Conservation (phyloP, 1,139 yeast species). For the Komagataea norvegica region DNA sequence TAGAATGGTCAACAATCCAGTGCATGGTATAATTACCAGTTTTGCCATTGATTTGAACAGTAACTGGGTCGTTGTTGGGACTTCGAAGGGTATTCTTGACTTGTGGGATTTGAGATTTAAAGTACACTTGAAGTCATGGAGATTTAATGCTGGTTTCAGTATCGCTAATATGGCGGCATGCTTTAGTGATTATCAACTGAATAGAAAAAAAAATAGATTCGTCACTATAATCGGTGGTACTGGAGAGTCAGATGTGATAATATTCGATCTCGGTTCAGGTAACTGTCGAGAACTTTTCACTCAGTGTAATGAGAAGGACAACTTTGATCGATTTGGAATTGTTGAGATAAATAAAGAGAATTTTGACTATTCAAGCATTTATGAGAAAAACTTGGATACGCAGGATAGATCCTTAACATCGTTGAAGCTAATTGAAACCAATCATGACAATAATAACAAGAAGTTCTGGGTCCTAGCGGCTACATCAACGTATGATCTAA, state of each 20-base stretch:
- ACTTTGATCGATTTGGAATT: slow-evolving; percentile 33
- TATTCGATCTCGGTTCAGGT: slow-evolving; percentile 72
- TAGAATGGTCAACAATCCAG: slow-evolving; percentile 48
- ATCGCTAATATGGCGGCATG: slow-evolving; percentile 43
- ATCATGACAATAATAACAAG: slow-evolving; percentile 18
- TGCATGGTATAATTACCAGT: slow-evolving; percentile 61
- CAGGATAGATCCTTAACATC: slow-evolving; percentile 28
- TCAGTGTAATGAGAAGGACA: slow-evolving; percentile 32
- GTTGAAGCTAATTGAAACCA: slow-evolving; percentile 23
- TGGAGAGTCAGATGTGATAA: slow-evolving; percentile 51
- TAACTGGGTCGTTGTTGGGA: slow-evolving; percentile 70
- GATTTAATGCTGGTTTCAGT: slow-evolving; percentile 43
- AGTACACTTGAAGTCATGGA: slow-evolving; percentile 57
- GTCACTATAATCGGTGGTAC: slow-evolving; percentile 66
- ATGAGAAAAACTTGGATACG: slow-evolving; percentile 5
- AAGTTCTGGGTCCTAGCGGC: slow-evolving; percentile 30
- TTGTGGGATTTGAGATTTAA: slow-evolving; percentile 81
- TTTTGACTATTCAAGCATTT: slow-evolving; percentile 5
- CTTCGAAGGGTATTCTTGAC: slow-evolving; percentile 65
- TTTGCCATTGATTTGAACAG: slow-evolving; percentile 52
- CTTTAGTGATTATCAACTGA: slow-evolving; percentile 33
- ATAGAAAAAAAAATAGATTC: slow-evolving; percentile 34
- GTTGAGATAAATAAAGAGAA: slow-evolving; percentile 12
- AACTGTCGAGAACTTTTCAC: slow-evolving; percentile 57
- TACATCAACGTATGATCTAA: slow-evolving; percentile 36